Percentiles rank a stretch among this genome's conserved stretches.
Evolutionary conservation across 1,284 basidiomycete genomes (phyloP).

Genomic region (Pseudozyma tsukubaensis): DNA sequence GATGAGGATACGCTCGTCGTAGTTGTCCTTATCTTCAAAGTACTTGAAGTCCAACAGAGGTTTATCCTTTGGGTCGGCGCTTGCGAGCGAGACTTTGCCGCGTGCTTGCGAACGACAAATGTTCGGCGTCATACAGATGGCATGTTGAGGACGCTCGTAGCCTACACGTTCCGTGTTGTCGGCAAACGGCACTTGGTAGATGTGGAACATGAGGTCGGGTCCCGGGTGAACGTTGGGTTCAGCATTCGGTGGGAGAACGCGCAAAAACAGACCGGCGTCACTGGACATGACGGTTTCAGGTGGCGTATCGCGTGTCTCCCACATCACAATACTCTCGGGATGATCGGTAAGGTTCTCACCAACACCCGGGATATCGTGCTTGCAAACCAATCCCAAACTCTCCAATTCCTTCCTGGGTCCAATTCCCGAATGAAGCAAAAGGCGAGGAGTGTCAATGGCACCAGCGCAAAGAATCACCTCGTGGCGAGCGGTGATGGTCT

Average conservation of each 20-base stretch:
- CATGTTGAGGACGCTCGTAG: conserved; percentile 66
- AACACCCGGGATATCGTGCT: conserved; percentile 72
- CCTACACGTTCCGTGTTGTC: conserved; percentile 68
- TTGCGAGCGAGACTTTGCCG: conserved; percentile 69
- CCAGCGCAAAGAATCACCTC: conserved; percentile 68
- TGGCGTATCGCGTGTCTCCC: conserved; percentile 67
- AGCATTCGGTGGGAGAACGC: conserved; percentile 53
- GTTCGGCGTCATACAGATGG: conserved; percentile 70
- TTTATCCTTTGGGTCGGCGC: conserved; percentile 70
- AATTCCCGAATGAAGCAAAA: conserved; percentile 73
- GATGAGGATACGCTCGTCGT: conserved; percentile 72
- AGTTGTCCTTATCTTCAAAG: conserved; percentile 71
- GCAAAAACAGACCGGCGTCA: conserved; percentile 68
- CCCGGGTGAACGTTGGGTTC: conserved; percentile 63
- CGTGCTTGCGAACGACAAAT: conserved; percentile 70
- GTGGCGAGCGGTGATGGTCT: conserved; percentile 59
- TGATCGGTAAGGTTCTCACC: conserved; percentile 74
- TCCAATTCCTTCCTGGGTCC: conserved; percentile 71
- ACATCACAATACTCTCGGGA: conserved; percentile 68
- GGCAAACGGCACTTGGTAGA: conserved; percentile 67
- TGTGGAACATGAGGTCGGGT: conserved; percentile 69
- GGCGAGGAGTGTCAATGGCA: conserved; percentile 71
- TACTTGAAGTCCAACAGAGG: conserved; percentile 73
- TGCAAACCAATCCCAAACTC: conserved; percentile 69
- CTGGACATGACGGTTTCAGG: conserved; percentile 68